Conservation (phyloP, 768 basidiomycete genomes). For the Naganishia kalamii region DNA sequence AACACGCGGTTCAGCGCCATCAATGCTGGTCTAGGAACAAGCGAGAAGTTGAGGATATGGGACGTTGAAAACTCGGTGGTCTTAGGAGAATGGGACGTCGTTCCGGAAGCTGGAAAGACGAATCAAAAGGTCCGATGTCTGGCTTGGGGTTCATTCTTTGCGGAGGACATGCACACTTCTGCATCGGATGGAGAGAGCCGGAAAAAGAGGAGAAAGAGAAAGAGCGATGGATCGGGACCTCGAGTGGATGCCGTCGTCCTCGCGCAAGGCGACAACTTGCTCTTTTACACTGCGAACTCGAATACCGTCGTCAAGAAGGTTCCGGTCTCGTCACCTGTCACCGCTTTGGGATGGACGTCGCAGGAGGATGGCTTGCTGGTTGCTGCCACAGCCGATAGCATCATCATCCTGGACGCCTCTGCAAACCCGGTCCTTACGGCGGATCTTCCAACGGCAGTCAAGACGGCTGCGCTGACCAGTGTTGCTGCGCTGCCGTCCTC, state of each 20-base stretch:
- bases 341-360: background rate
- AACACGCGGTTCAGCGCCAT: constrained; percentile 37
- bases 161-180: background rate
- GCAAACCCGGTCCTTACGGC: constrained; percentile 24
- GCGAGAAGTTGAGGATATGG: constrained; percentile 42
- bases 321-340: background rate
- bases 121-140: constrained; percentile 9
- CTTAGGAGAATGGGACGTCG: constrained; percentile 39
- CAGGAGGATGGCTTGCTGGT: constrained; percentile 27
- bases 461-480: constrained; percentile 25
- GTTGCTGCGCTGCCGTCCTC: constrained; percentile 31
- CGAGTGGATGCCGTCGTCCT: constrained; percentile 9
- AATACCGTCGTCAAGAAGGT: constrained; percentile 27
- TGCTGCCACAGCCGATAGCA: constrained; percentile 25
- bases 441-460: constrained; percentile 22
- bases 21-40: constrained; percentile 34
- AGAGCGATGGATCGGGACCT: constrained; percentile 5
- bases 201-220: constrained; percentile 18
- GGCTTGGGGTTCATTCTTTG: constrained; percentile 7
- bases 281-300: background rate
- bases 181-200: background rate
- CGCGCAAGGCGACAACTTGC: background rate
- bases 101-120: constrained; percentile 20
- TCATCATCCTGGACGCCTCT: constrained; percentile 19
- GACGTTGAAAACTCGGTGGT: constrained; percentile 35